Conservation (phyloP, 2,329 filamentous ascomycete genomes). For the Purpureocillium takamizusanense region DNA sequence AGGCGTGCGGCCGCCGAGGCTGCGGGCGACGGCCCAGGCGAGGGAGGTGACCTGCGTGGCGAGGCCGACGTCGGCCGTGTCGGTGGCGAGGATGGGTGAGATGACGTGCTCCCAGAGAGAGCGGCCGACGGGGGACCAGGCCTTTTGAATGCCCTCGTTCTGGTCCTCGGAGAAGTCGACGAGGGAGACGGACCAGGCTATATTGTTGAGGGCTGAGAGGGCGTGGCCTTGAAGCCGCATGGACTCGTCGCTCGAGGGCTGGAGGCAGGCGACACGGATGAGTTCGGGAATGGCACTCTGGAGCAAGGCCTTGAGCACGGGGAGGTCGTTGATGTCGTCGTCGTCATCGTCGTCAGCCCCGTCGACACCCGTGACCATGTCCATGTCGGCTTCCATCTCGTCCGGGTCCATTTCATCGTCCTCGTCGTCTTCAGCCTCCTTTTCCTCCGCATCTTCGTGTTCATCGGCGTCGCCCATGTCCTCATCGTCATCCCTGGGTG, state of each 20-base stretch:
- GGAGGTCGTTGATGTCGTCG: constrained; percentile 37
- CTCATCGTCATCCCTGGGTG: constrained; percentile 29
- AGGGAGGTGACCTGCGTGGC: constrained; percentile 57
- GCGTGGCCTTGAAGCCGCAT: constrained; percentile 42
- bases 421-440: constrained; percentile 25
- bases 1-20: constrained; percentile 38
- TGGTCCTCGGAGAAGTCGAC: constrained; percentile 48
- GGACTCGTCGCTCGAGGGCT: constrained; percentile 29
- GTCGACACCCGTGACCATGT: constrained; percentile 46
- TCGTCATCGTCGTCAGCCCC: constrained; percentile 30
- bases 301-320: constrained; percentile 38
- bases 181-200: constrained; percentile 56
- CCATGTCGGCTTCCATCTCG: constrained; percentile 56
- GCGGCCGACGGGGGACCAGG: constrained; percentile 45
- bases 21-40: constrained; percentile 55
- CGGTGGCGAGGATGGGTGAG: constrained; percentile 46
- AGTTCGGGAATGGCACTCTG: constrained; percentile 30
- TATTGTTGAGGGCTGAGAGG: constrained; percentile 55
- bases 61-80: constrained; percentile 52
- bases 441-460: constrained; percentile 22
- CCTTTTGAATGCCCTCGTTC: constrained; percentile 40
- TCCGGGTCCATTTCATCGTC: constrained; percentile 48
- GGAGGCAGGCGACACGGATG: constrained; percentile 34
- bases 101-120: constrained; percentile 50
- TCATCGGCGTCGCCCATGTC: constrained; percentile 26